phyloP scores from a whole-genome alignment of 805 yeast genomes.

The Cyberlindnera mycetangii region DNA sequence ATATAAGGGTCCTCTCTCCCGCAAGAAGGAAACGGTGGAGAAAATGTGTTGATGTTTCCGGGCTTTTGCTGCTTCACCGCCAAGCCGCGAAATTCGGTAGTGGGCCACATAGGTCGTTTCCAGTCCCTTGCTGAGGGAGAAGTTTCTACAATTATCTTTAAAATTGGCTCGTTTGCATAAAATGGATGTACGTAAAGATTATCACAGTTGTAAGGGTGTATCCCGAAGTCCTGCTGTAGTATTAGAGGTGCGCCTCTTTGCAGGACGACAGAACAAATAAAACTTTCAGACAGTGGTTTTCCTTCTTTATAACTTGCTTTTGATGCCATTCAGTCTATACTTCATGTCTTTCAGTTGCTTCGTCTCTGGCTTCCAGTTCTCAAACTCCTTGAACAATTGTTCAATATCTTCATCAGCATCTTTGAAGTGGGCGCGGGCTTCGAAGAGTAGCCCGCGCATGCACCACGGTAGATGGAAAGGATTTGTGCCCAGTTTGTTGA shows the following conservation, averaged over 20 bases:
- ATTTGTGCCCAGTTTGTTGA: constrained; percentile 67
- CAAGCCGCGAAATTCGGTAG: constrained; percentile 6
- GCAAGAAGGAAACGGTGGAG: constrained; percentile 1
- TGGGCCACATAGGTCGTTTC: background rate
- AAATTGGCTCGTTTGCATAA: too few relatives aligned
- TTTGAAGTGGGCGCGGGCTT: constrained; percentile 47
- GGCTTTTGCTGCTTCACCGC: constrained; percentile 3
- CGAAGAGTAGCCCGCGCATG: constrained; percentile 76
- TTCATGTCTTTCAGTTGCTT: constrained; percentile 81
- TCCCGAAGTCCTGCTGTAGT: too few relatives aligned
- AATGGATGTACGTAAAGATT: too few relatives aligned
- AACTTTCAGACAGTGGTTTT: too few relatives aligned
- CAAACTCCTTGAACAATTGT: constrained; percentile 66
- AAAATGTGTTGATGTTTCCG: constrained; percentile 9
- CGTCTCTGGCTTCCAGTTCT: constrained; percentile 82
- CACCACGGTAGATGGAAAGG: constrained; percentile 94
- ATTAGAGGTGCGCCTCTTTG: too few relatives aligned
- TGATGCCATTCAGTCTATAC: constrained; percentile 64
- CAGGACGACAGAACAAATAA: too few relatives aligned
- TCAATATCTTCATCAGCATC: constrained; percentile 56
- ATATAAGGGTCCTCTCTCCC: constrained; percentile 4
- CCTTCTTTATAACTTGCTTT: constrained; percentile 23
- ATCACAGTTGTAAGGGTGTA: too few relatives aligned
- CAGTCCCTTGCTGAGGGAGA: background rate
- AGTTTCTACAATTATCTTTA: too few relatives aligned